A percentile compares a stretch with the other conserved stretches of the same genome.
These are phyloP conservation scores for Moesziomyces antarcticus DNA, from an alignment of 1,284 basidiomycete genomes.

Conservation along the genomic window DNA sequence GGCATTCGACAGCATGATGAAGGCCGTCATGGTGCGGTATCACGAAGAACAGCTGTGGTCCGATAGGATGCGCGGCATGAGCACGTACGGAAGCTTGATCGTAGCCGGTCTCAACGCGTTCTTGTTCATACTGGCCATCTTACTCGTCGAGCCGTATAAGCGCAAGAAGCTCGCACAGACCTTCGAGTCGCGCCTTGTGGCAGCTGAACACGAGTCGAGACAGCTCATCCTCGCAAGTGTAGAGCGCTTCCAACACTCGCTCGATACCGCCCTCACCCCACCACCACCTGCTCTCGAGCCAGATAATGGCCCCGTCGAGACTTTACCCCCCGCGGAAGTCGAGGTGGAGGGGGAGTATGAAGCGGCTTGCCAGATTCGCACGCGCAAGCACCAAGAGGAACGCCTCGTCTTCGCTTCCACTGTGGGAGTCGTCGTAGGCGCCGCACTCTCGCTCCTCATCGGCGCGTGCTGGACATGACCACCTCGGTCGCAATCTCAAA, in stretches of 20 bases:
- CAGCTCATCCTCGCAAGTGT: slow-evolving; percentile 43
- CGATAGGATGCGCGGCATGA: slow-evolving; percentile 57
- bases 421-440: slow-evolving; percentile 37
- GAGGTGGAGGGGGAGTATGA: not conserved
- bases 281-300: not conserved
- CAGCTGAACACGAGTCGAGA: slow-evolving; percentile 50
- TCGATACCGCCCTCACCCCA: slow-evolving; percentile 8
- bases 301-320: not conserved
- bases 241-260: slow-evolving; percentile 32
- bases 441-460: slow-evolving; percentile 35
- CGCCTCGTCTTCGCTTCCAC: slow-evolving; percentile 41
- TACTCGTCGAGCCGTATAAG: slow-evolving; percentile 67
- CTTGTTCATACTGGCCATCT: slow-evolving; percentile 61
- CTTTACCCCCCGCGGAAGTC: not conserved
- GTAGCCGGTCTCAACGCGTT: slow-evolving; percentile 62
- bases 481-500: not conserved
- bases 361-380: not conserved
- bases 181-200: slow-evolving; percentile 56
- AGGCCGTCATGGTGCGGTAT: slow-evolving; percentile 60
- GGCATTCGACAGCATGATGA: slow-evolving; percentile 61
- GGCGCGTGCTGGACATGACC: slow-evolving; percentile 34
- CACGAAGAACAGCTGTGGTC: slow-evolving; percentile 66
- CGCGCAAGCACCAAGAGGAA: slow-evolving; percentile 19
- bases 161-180: slow-evolving; percentile 62
- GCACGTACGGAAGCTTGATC: slow-evolving; percentile 57